Base-by-base conservation (phyloP, 2,329 filamentous ascomycete genomes). In the Cytospora chrysosperma region DNA sequence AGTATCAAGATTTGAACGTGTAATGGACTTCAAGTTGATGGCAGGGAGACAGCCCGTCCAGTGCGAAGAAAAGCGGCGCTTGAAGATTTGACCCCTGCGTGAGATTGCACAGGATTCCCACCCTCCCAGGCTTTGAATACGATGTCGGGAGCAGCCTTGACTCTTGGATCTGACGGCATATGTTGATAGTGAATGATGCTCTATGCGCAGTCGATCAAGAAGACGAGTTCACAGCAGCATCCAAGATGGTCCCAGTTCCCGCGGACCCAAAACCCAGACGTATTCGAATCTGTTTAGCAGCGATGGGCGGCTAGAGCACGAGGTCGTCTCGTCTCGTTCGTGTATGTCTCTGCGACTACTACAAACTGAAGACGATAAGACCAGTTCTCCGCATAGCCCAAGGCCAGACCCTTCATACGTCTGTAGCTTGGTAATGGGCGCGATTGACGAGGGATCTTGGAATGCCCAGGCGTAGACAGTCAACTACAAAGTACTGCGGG, bases 51-150 rank as follows among this genome's bases (percentile, higher is more conserved):
- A n/a, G 40, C 17, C 9, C 40, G 40, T n/a, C 19, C 17, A 43
- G n/a, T n/a, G 40, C 4, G 19, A 19, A 43, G n/a, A 43, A 40
- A 34, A 13, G 12, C 40, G 40, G n/a, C 21, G 43, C n/a, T 47
- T 24, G 43, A 13, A 47, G 10, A 24, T 13, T 47, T 24, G n/a
- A 24, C n/a, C 43, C 43, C 43, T 24, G 43, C n/a, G 40, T 47
- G 43, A 34, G 12, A 47, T 13, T 12, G n/a, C n/a, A 47, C 55
- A 62, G 60, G 47, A 51, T 43, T 63, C 61, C 61, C 61, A 59
- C 61, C 61, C 61, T 58, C 61, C 61, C 61, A 63, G 61, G 61
- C 61, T 63, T 58, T 63, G 37, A 8, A 28, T 15, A 54, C 19
- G n/a, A 12, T 47, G n/a, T 47, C 43, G n/a, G 50, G 55, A 63